Evolutionary conservation across 371 early-diverging fungal species (phyloP).

Genomic region (Synchytrium microbalum): DNA sequence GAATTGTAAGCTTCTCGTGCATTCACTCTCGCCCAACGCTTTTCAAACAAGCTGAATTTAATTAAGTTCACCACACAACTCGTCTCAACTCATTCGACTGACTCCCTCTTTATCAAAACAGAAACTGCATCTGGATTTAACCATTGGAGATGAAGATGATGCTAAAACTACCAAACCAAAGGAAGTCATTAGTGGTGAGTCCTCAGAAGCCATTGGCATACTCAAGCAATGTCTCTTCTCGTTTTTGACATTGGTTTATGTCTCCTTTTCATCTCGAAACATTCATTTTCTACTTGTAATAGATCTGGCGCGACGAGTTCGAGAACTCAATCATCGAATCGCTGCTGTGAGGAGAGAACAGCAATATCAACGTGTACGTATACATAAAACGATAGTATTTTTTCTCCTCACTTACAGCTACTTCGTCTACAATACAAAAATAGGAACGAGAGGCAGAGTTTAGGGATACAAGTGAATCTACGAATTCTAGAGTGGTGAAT

Average conservation of each 20-base stretch:
- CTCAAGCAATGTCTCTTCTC: background rate
- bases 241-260: background rate
- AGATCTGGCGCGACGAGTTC: slow-evolving; percentile 64
- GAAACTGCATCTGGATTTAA: slow-evolving; percentile 63
- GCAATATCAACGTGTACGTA: slow-evolving; percentile 70
- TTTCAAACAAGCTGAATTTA: background rate
- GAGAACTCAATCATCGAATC: slow-evolving; percentile 73
- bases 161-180: slow-evolving; percentile 29
- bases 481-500: slow-evolving; percentile 75
- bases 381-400: background rate
- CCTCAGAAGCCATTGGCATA: background rate
- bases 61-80: background rate
- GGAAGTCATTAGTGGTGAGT: slow-evolving; percentile 24
- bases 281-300: background rate
- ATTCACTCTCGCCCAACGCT: background rate
- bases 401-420: too few species aligned
- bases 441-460: slow-evolving; percentile 85
- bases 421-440: too few species aligned
- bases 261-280: background rate
- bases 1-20: slow-evolving; percentile 33
- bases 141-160: slow-evolving; percentile 58
- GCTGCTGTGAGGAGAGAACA: slow-evolving; percentile 82
- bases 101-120: slow-evolving; percentile 8
- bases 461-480: slow-evolving; percentile 72
- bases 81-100: background rate